phyloP scores from a whole-genome alignment of 2,329 filamentous ascomycete genomes.

The Pyrenophora seminiperda region DNA sequence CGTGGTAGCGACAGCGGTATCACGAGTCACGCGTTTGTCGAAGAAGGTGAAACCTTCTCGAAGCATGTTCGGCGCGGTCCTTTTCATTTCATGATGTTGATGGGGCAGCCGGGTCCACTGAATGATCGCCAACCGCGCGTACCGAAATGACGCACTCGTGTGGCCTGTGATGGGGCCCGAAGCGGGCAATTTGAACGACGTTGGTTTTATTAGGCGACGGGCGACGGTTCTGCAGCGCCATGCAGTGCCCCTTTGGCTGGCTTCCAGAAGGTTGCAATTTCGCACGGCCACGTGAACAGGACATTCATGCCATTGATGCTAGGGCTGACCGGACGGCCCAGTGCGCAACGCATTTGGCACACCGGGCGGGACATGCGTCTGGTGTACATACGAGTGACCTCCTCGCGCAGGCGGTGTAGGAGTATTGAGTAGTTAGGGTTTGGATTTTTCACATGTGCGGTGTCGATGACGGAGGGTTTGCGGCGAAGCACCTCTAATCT shows the following conservation, averaged over 20 bases:
- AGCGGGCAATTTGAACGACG: constrained; percentile 28
- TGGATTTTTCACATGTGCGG: constrained; percentile 19
- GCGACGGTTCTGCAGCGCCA: constrained; percentile 18
- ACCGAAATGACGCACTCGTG: constrained; percentile 37
- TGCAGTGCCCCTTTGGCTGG: constrained; percentile 13
- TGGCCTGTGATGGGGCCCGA: constrained; percentile 17
- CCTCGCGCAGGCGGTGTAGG: neutral
- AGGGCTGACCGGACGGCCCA: constrained; percentile 5
- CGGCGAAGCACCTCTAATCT: constrained; percentile 32
- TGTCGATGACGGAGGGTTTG: constrained; percentile 17
- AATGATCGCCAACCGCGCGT: constrained; percentile 36
- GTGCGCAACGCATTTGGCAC: constrained; percentile 13
- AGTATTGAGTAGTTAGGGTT: neutral
- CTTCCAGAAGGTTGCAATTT: constrained; percentile 28
- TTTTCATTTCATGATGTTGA: constrained; percentile 28
- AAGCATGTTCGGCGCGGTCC: constrained; percentile 35
- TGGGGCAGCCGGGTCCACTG: constrained; percentile 29
- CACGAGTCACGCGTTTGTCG: constrained; percentile 17
- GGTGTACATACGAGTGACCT: constrained; percentile 6
- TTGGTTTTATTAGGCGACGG: constrained; percentile 41
- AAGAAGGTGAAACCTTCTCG: constrained; percentile 40
- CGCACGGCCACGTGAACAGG: constrained; percentile 20
- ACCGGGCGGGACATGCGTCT: constrained; percentile 8
- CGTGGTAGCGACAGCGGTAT: neutral
- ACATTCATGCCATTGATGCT: constrained; percentile 12